Percentiles rank a stretch among this genome's conserved stretches.
Conservation (phyloP, 2,329 filamentous ascomycete species). For the Aspergillus unguis region DNA sequence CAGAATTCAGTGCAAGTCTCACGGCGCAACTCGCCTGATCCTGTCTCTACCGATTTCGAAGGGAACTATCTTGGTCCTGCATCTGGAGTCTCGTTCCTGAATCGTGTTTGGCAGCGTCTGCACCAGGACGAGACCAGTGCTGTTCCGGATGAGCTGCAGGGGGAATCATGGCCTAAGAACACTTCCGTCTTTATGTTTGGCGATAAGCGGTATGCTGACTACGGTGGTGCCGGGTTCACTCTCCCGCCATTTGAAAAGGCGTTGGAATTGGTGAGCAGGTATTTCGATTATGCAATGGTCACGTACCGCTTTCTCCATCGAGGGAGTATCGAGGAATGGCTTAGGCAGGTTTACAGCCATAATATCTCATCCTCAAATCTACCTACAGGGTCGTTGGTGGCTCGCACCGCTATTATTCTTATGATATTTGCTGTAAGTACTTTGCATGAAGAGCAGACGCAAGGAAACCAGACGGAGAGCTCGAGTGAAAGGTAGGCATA, state of each 20-base stretch:
- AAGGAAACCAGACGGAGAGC: slow-evolving; percentile 22
- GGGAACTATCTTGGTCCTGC: slow-evolving; percentile 57
- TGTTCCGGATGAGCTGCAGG: slow-evolving; percentile 27
- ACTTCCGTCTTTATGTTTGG: slow-evolving; percentile 51
- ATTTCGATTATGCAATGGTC: slow-evolving; percentile 60
- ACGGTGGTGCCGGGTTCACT: slow-evolving; percentile 33
- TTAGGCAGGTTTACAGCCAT: slow-evolving; percentile 38
- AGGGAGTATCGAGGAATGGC: slow-evolving; percentile 51
- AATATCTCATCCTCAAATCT: slow-evolving; percentile 37
- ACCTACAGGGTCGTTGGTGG: slow-evolving; percentile 42
- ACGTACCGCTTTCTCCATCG: slow-evolving; percentile 59
- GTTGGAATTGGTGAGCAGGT: slow-evolving; percentile 49
- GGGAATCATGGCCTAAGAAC: slow-evolving; percentile 33
- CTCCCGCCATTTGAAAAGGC: slow-evolving; percentile 42
- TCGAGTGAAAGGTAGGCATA: slow-evolving; percentile 29
- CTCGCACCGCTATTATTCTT: slow-evolving; percentile 49
- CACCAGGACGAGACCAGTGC: slow-evolving; percentile 50
- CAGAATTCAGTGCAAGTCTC: slow-evolving; percentile 18
- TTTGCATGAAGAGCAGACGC: slow-evolving; percentile 45
- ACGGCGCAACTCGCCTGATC: slow-evolving; percentile 43
- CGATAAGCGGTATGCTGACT: slow-evolving; percentile 48
- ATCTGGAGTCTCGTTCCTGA: slow-evolving; percentile 54
- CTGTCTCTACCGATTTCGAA: slow-evolving; percentile 49
- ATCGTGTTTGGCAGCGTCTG: slow-evolving; percentile 66
- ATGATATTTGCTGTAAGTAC: slow-evolving; percentile 50